Base-by-base conservation (phyloP, 495 filamentous ascomycete species). In the Jackrogersella multiformis region DNA sequence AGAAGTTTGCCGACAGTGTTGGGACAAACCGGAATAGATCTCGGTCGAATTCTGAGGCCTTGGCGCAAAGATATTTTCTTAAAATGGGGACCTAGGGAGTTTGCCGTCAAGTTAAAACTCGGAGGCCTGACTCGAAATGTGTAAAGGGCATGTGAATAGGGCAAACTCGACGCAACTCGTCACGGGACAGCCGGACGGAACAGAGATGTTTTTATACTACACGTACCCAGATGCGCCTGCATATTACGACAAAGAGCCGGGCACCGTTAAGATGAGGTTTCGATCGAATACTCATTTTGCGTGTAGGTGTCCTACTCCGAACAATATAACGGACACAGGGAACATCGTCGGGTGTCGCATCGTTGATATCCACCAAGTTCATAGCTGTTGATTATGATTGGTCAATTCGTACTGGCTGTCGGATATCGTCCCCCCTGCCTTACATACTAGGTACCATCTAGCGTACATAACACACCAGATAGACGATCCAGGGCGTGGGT, bases 11-110 rank as follows among this genome's bases (percentile, higher is more conserved):
- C 52, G 56, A 61, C 35, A 18, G 9, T 35, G 39, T 53, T 64
- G 42, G 49, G 56, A 8, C 20, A 44, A 56, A 42, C 61, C 52
- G 57, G 67, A 52, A 20, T 15, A 51, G 67, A 61, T 65, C 52
- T 70, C 61, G 67, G 67, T 56, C 61, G 67, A 66, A 70, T 62
- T 70, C 45, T 61, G 45, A 62, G 46, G 54, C 23, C 52, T 66
- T 48, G 44, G 57, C 54, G 54, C 39, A 18, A 66, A 56, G 34
- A 58, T 52, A 54, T 61, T 44, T 44, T 64, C 53, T 61, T 61
- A 65, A 55, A 57, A 65, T 57, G 38, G 61, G 39, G 36, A 56
- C 26, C 38, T 16, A 53, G 26, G 61, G 58, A 61, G 56, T 56
- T 66, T 54, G 44, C 61, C 57, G 49, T 23, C 56, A 64, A 61